Evolutionary conservation across 768 basidiomycete species (phyloP), one percentile per base, ranked within the genome.

Genomic region (Sarcodon sp.): DNA sequence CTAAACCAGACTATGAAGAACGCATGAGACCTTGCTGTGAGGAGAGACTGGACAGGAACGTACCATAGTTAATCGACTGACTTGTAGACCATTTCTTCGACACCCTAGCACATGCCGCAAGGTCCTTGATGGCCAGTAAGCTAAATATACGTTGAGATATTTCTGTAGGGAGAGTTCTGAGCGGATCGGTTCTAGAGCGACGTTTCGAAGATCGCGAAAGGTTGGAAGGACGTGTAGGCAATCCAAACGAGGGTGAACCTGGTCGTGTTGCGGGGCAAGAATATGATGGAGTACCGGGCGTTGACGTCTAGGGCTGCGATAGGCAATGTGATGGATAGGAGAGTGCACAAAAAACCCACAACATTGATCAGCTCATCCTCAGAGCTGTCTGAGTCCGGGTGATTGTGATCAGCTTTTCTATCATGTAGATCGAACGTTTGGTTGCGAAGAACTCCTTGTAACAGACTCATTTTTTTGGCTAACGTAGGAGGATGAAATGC

Each of bases 21-120:
- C 34, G 34, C 16, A 11, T 41, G 7, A 54, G 50, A 47, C 21
- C 18, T n/a, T n/a, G n/a, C n/a, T n/a, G n/a, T n/a, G n/a, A n/a
- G n/a, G n/a, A n/a, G n/a, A n/a, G 44, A 53, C 21, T 36, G 35
- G 7, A 35, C 35, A 13, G 13, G 15, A 31, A 54, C 52, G 59
- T 71, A 87, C 92, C 82, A 60, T 94, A 93, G 64, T 96, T 96
- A 51, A 94, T 62, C 0, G 90, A 87, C 66, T 92, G 88, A 53
- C 87, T 91, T 60, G 79, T 79, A 50, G 71, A 75, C 92, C 92
- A 96, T 64, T 89, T 86, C 63, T 76, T 81, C 43, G 78, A 88
- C 4, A 94, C 89, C 33, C 81, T 64, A 18, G 89, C 75, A 57
- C 88, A 92, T 47, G 75, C 72, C 4, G 86, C 82, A 35, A 94